phyloP scores from a whole-genome alignment of 331 rosid species.

The Telfairia occidentalis region DNA sequence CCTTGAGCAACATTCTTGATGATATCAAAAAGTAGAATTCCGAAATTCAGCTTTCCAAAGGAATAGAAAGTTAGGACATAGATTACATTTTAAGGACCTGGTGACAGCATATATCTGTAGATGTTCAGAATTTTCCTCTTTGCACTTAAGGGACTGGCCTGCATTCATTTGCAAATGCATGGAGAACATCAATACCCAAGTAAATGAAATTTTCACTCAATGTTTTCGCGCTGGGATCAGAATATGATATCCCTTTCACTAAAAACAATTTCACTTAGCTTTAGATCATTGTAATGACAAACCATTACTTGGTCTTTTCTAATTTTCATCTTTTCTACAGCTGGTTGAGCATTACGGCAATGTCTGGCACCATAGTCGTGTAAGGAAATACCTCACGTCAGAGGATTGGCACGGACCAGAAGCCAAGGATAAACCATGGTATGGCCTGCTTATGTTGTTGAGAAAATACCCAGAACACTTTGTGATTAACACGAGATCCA shows the following conservation, averaged over 20 bases:
- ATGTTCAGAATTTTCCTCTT: no score
- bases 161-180: background rate
- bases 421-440: constrained; percentile 97
- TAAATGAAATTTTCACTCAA: background rate
- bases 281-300: no score
- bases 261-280: background rate
- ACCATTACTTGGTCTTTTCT: background rate
- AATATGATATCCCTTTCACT: background rate
- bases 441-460: constrained; percentile 76
- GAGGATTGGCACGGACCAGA: constrained; percentile 88
- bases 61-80: no score
- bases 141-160: no score
- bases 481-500: constrained; percentile 95
- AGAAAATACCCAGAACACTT: constrained; percentile 98
- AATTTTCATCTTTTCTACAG: constrained; percentile 23
- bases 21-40: background rate
- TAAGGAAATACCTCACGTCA: constrained; percentile 77
- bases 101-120: background rate
- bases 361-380: constrained; percentile 83
- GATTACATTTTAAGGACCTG: background rate
- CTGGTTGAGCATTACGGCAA: constrained; percentile 62
- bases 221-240: background rate
- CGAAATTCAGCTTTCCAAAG: background rate
- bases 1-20: background rate
- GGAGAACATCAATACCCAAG: no score